Percentiles rank a stretch among this genome's conserved stretches.
These are phyloP conservation scores for Calophaca sinica DNA, from an alignment of 306 rosid genomes.

Conservation along the genomic window DNA sequence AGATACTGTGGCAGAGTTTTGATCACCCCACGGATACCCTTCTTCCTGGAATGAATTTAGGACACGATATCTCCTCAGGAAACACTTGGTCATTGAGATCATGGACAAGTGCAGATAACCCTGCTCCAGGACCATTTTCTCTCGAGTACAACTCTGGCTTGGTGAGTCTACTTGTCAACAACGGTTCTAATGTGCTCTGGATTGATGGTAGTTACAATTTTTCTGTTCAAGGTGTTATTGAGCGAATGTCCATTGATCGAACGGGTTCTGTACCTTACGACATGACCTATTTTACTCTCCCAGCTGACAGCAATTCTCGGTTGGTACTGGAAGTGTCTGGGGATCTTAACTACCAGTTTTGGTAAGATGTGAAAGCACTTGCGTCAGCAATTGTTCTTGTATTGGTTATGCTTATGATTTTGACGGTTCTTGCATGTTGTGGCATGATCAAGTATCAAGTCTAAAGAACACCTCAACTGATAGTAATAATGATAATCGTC, in stretches of 20 bases:
- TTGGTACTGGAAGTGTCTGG: constrained; percentile 44
- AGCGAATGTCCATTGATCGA: not conserved
- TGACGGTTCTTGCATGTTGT: not conserved
- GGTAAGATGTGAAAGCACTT: constrained; percentile 25
- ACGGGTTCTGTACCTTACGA: no score
- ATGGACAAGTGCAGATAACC: constrained; percentile 21
- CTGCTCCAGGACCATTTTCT: constrained; percentile 28
- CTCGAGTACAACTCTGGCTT: not conserved
- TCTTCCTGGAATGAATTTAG: not conserved
- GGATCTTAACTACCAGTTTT: constrained; percentile 16
- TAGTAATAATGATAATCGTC: not conserved
- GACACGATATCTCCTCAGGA: not conserved
- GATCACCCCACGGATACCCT: not conserved
- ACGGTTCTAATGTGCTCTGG: constrained; percentile 11
- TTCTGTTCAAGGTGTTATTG: not conserved
- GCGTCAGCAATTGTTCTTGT: constrained; percentile 27
- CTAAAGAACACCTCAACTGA: constrained; percentile 22
- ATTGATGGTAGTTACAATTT: not conserved
- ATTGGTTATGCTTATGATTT: constrained; percentile 36
- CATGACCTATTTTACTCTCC: not conserved
- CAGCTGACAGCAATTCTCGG: not conserved
- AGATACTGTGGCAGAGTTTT: constrained; percentile 46
- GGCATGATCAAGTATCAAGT: not conserved
- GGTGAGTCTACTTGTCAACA: not conserved
- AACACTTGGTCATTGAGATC: not conserved